Evolutionary conservation across 192 early-diverging fungal genomes (phyloP).

Genomic region (Backusella luteola): DNA sequence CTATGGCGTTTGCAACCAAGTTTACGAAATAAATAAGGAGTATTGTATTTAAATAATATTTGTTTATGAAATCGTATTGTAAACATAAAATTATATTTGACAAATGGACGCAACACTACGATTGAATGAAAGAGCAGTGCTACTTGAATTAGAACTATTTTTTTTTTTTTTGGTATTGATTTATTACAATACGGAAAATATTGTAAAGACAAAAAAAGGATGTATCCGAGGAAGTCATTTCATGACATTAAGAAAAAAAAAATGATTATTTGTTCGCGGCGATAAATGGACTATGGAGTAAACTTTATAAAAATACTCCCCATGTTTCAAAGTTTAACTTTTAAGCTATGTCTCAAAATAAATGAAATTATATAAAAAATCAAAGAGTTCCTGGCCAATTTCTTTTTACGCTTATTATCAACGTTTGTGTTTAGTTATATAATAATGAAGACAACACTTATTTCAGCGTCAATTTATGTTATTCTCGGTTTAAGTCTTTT

Average conservation of each 20-base stretch:
- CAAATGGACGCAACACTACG: not conserved
- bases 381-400: not conserved
- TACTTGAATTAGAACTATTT: not conserved
- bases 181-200: not conserved
- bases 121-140: not conserved
- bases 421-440: not conserved
- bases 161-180: not conserved
- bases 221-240: not conserved
- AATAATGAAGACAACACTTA: not conserved
- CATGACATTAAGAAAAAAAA: not conserved
- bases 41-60: not conserved
- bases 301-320: not conserved
- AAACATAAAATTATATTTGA: not conserved
- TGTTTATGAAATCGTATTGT: not conserved
- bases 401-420: not conserved
- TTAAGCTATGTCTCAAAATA: conserved; percentile 5
- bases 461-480: not conserved
- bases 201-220: not conserved
- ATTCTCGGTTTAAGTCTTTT: not conserved
- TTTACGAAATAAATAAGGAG: not conserved
- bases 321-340: not conserved
- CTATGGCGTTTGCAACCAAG: not conserved
- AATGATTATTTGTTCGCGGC: not conserved
- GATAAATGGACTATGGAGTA: not conserved
- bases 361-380: not conserved